phyloP scores from a whole-genome alignment of 2,329 filamentous ascomycete genomes.

The Cladosporium sp. region DNA sequence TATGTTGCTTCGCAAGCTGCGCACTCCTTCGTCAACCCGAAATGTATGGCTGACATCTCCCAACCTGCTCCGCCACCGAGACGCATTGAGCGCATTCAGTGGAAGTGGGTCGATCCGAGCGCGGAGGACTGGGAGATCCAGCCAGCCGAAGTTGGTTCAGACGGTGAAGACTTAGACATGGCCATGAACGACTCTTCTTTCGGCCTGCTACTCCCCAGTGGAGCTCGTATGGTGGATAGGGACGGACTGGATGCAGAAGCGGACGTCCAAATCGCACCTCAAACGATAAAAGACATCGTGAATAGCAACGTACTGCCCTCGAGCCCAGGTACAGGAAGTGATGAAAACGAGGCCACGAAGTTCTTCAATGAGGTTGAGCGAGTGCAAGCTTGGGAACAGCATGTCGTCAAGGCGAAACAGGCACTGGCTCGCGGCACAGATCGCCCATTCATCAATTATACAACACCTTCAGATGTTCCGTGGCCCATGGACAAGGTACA shows the following conservation, averaged over 20 bases:
- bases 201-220: neutral
- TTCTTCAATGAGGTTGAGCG: conserved; percentile 15
- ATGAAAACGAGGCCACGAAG: conserved; percentile 4
- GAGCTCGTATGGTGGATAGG: neutral
- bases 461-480: neutral
- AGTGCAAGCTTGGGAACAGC: conserved; percentile 16
- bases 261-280: neutral
- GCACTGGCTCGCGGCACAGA: neutral
- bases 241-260: neutral
- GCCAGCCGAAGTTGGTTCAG: neutral
- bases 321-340: neutral
- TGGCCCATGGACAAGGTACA: neutral
- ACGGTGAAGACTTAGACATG: neutral
- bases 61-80: neutral
- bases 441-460: conserved; percentile 18
- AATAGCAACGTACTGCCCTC: neutral
- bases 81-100: conserved; percentile 6
- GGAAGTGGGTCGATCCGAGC: conserved; percentile 4
- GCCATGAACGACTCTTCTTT: neutral
- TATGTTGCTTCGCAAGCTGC: conserved; percentile 8
- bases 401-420: conserved; percentile 3
- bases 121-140: neutral
- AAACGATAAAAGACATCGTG: conserved; percentile 6
- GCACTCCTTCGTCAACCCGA: neutral
- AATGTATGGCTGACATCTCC: neutral